Evolutionary conservation across 768 basidiomycete genomes (phyloP).

Genomic region (Russula lepida): DNA sequence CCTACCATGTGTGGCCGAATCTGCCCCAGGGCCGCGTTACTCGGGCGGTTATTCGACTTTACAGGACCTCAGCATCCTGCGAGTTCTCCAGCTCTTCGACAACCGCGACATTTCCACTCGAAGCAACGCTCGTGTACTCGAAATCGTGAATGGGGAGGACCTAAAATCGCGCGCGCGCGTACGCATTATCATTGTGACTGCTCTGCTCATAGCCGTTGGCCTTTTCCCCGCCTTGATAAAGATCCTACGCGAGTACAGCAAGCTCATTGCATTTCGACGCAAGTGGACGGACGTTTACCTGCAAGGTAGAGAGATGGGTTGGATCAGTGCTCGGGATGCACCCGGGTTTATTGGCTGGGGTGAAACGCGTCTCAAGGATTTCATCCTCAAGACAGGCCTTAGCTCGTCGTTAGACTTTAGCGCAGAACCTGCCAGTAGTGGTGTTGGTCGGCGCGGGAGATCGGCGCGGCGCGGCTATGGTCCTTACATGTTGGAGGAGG

Average conservation of each 20-base stretch:
- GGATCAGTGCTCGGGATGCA: constrained; percentile 54
- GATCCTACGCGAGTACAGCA: constrained; percentile 56
- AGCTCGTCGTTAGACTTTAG: constrained; percentile 44
- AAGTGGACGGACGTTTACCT: constrained; percentile 59
- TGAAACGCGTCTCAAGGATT: constrained; percentile 64
- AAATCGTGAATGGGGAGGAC: constrained; percentile 29
- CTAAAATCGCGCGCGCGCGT: constrained; percentile 41
- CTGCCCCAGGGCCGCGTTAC: constrained; percentile 36
- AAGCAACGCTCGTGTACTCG: constrained; percentile 31
- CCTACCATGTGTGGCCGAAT: constrained; percentile 57
- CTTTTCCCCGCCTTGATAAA: constrained; percentile 57
- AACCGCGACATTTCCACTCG: constrained; percentile 29
- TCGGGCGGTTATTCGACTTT: constrained; percentile 58
- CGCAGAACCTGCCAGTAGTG: constrained; percentile 23
- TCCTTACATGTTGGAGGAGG: constrained; percentile 28
- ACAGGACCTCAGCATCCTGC: constrained; percentile 68
- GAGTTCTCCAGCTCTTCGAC: constrained; percentile 59
- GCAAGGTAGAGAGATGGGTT: constrained; percentile 65
- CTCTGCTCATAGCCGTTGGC: constrained; percentile 51
- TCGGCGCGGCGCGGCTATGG: background rate
- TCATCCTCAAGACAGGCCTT: constrained; percentile 55
- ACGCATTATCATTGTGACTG: constrained; percentile 62
- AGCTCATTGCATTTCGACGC: constrained; percentile 43
- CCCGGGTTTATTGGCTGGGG: constrained; percentile 67
- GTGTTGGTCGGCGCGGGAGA: constrained; percentile 2